phyloP scores from a whole-genome alignment of 495 filamentous ascomycete genomes.

The Margaritispora aquatica region DNA sequence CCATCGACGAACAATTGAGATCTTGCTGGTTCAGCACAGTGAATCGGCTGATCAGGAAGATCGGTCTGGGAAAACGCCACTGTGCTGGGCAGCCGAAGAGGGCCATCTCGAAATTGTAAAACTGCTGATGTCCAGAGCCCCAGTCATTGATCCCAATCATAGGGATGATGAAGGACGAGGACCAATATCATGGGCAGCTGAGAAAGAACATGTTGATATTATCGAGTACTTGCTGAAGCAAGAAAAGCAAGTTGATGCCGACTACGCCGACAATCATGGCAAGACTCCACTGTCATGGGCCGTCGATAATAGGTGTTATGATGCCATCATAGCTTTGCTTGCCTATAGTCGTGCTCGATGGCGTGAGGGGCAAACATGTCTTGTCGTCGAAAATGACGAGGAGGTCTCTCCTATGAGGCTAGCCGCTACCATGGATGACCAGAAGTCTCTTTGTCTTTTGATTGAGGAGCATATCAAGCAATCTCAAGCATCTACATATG shows the following conservation, averaged over 20 bases:
- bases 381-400: not conserved
- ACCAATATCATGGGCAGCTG: slow-evolving; percentile 18
- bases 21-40: not conserved
- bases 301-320: not conserved
- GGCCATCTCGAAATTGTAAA: slow-evolving; percentile 13
- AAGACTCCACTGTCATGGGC: not conserved
- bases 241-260: not conserved
- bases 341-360: not conserved
- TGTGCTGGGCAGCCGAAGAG: not conserved
- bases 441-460: not conserved
- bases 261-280: not conserved
- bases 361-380: not conserved
- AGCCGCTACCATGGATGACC: not conserved
- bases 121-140: slow-evolving; percentile 12
- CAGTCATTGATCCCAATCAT: slow-evolving; percentile 11
- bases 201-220: not conserved
- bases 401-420: not conserved
- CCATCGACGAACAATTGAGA: not conserved
- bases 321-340: not conserved
- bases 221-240: not conserved
- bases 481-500: not conserved
- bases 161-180: slow-evolving; percentile 10
- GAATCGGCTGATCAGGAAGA: not conserved
- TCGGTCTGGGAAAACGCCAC: slow-evolving; percentile 3
- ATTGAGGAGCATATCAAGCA: not conserved